Evolutionary conservation across 768 basidiomycete species (phyloP), one percentile per base, ranked within the genome.

Genomic region (Vararia minispora): DNA sequence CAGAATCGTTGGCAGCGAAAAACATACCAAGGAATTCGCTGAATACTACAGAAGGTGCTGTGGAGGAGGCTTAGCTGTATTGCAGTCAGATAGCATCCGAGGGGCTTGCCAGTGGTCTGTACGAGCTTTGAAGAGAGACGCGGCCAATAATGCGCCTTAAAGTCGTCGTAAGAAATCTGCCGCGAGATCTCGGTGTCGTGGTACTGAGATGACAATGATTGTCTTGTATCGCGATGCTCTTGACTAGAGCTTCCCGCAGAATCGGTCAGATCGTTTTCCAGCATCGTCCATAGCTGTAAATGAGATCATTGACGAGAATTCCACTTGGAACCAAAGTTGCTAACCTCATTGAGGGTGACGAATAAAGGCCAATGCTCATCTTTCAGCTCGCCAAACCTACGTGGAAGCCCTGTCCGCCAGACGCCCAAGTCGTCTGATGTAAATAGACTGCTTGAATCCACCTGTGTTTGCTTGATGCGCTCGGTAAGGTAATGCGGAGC

Each of bases 351-450:
- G 38, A 74, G 78, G 0, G 81, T 79, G 1, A 80, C 49, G 44
- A 84, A 85, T 28, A 85, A 53, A 0, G 82, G 82, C 38, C 84
- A 85, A 48, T 85, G 69, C 0, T 62, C 48, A 25, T 79, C 76
- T 27, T 61, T 52, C 12, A 85, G 58, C 8, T 66, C 62, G 35
- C 76, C 78, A 43, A 68, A 85, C 25, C 50, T 61, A 20, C 46
- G 37, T 1, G 80, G 80, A 5, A 79, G 59, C 43, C 69, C 60
- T 11, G 41, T 56, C 13, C 63, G 55, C 59, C 61, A 59, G 37
- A 55, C 52, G 2, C 42, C 52, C 32, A 66, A 57, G 23, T 73
- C 72, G 18, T 76, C 71, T n/a, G n/a, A n/a, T n/a, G n/a, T n/a
- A n/a, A n/a, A n/a, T n/a, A n/a, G n/a, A n/a, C n/a, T n/a, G n/a